A percentile compares a stretch with the other conserved stretches of the same genome.
Conservation (phyloP, 1,284 basidiomycete species). For the Cerioporus squamosus region DNA sequence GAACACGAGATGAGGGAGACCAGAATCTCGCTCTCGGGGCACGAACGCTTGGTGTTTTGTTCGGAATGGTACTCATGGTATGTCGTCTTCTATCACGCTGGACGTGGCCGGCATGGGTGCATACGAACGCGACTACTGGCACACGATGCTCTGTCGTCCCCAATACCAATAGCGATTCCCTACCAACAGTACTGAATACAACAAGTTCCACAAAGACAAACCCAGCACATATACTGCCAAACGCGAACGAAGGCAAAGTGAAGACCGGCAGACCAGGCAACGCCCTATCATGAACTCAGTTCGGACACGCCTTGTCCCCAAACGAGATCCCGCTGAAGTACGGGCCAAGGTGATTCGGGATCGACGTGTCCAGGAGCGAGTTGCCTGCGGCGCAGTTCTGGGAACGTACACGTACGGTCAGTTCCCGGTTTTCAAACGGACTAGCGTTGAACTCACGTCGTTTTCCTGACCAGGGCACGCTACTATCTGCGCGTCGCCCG, state of each 20-base stretch:
- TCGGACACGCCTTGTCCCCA: constrained; percentile 28
- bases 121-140: too few relatives aligned
- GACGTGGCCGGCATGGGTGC: too few relatives aligned
- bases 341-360: constrained; percentile 35
- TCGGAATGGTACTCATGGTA: too few relatives aligned
- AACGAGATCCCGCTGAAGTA: constrained; percentile 34
- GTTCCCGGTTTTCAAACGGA: not conserved
- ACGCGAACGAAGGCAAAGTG: not conserved
- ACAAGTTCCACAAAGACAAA: not conserved
- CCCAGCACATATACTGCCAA: not conserved
- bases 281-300: constrained; percentile 9
- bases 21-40: too few relatives aligned
- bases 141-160: not conserved
- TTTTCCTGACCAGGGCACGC: constrained; percentile 38
- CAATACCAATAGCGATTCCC: not conserved
- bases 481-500: constrained; percentile 27
- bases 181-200: not conserved
- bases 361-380: constrained; percentile 23
- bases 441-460: constrained; percentile 13
- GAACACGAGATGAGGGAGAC: too few relatives aligned
- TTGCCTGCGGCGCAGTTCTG: constrained; percentile 34
- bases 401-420: not conserved
- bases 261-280: not conserved
- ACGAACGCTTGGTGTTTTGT: too few relatives aligned
- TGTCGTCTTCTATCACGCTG: too few relatives aligned